A percentile compares a stretch with the other conserved stretches of the same genome.
Conservation (phyloP, 257 asterid genomes). For the Fraxinus anomala region DNA sequence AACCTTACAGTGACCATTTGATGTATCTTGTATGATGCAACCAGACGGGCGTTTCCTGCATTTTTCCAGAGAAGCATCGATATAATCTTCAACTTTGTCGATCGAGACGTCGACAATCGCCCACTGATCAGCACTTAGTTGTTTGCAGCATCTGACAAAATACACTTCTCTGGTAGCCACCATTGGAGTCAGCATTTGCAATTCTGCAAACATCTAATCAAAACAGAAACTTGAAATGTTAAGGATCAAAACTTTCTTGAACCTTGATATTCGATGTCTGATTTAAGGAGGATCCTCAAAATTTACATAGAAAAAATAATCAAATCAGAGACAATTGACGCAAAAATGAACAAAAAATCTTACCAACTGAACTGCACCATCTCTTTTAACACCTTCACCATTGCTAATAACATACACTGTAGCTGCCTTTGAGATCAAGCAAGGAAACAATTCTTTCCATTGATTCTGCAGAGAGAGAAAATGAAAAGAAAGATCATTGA, state of each 20-base stretch:
- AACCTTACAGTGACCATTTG: conserved; percentile 91
- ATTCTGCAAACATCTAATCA: conserved; percentile 74
- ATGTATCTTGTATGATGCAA: conserved; percentile 75
- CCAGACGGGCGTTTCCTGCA: conserved; percentile 89
- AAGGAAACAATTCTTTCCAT: conserved; percentile 81
- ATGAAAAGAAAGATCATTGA: background rate
- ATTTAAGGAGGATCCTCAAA: background rate
- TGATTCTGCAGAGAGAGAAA: conserved; percentile 48
- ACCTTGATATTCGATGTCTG: background rate
- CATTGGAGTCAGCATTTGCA: conserved; percentile 86
- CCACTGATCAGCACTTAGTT: conserved; percentile 63
- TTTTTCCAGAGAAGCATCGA: conserved; percentile 56
- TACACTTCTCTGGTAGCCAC: conserved; percentile 76
- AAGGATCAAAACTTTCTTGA: background rate
- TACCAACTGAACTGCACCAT: conserved; percentile 81
- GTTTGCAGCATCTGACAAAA: conserved; percentile 69
- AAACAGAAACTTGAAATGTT: background rate
- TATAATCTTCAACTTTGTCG: conserved; percentile 59
- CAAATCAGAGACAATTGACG: background rate
- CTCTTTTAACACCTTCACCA: conserved; percentile 67
- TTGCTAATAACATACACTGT: conserved; percentile 59
- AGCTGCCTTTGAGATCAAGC: conserved; percentile 70
- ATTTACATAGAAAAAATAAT: background rate
- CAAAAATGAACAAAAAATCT: conserved; percentile 11
- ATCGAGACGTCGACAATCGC: conserved; percentile 79